These are phyloP conservation scores for Lignosus rhinocerotis DNA, from an alignment of 1,284 basidiomycete genomes.

Conservation along the genomic window DNA sequence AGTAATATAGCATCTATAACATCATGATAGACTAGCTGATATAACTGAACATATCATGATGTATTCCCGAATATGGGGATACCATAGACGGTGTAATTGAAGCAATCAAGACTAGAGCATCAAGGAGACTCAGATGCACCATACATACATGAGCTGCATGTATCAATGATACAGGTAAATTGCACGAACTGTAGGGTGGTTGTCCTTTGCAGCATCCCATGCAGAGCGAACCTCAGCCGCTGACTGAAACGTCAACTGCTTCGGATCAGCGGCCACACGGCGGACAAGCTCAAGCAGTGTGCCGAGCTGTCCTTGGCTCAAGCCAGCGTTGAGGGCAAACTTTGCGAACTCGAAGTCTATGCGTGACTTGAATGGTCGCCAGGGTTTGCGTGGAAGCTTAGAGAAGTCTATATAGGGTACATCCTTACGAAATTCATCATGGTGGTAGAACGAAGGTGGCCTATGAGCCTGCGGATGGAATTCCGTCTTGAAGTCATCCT, in stretches of 20 bases:
- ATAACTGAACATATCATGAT: no score
- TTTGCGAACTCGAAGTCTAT: conserved; percentile 33
- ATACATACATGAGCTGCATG: no score
- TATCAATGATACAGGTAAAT: no score
- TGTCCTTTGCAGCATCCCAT: conserved; percentile 4
- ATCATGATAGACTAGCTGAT: no score
- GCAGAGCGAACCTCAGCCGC: background rate
- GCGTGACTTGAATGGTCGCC: conserved; percentile 21
- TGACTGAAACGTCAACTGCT: background rate
- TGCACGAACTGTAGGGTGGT: no score
- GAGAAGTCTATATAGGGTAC: background rate
- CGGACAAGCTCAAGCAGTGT: conserved; percentile 4
- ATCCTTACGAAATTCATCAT: background rate
- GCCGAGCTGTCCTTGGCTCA: conserved; percentile 25
- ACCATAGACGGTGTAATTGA: no score
- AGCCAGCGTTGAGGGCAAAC: conserved; percentile 23
- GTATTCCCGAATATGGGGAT: no score
- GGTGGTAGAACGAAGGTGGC: background rate
- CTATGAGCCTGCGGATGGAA: background rate
- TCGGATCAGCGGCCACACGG: background rate
- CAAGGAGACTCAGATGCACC: no score
- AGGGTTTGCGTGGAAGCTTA: background rate
- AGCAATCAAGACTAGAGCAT: no score
- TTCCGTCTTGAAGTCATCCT: background rate
- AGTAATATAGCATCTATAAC: no score